A percentile compares a stretch with the other conserved stretches of the same genome.
phyloP scores from a whole-genome alignment of 495 filamentous ascomycete species.

The Lasiosphaeris hirsuta region DNA sequence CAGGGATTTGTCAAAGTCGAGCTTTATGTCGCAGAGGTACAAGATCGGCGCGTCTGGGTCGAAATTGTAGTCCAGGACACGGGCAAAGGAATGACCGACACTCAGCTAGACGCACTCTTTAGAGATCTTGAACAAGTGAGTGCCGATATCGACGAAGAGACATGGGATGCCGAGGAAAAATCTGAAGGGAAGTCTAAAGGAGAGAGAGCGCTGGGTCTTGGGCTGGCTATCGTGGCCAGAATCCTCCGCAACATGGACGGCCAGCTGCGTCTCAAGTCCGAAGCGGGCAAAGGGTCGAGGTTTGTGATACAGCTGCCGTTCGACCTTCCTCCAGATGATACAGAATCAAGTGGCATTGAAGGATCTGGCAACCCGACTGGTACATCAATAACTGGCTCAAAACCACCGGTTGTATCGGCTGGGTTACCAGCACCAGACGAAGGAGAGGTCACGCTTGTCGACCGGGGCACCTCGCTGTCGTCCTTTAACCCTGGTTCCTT shows the following conservation, averaged over 20 bases:
- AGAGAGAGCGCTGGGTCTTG: conserved; percentile 63
- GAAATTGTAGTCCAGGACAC: conserved; percentile 78
- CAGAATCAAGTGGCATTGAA: conserved; percentile 16
- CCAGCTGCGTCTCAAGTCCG: conserved; percentile 82
- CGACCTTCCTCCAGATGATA: conserved; percentile 51
- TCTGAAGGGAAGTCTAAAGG: conserved; percentile 28
- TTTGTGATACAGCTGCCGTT: conserved; percentile 75
- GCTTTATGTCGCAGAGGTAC: conserved; percentile 49
- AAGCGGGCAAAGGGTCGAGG: conserved; percentile 78
- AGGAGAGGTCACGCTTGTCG: conserved; percentile 58
- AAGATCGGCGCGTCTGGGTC: conserved; percentile 51
- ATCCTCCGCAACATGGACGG: conserved; percentile 89
- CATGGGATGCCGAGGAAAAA: conserved; percentile 28
- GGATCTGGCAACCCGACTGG: conserved; percentile 3
- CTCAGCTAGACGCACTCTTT: conserved; percentile 74
- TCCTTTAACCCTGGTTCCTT: conserved; percentile 8
- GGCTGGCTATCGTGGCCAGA: conserved; percentile 80
- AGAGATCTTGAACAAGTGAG: conserved; percentile 85
- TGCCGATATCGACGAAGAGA: conserved; percentile 48
- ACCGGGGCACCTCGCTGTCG: conserved; percentile 33
- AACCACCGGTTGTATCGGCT: conserved; percentile 27
- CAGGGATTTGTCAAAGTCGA: conserved; percentile 72
- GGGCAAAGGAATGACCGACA: conserved; percentile 70
- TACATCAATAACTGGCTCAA: conserved; percentile 16
- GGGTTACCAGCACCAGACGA: conserved; percentile 33